A percentile compares a stretch with the other conserved stretches of the same genome.
These are phyloP conservation scores for Fusarium tupiense DNA, from an alignment of 2,329 filamentous ascomycete genomes.

Conservation along the genomic window DNA sequence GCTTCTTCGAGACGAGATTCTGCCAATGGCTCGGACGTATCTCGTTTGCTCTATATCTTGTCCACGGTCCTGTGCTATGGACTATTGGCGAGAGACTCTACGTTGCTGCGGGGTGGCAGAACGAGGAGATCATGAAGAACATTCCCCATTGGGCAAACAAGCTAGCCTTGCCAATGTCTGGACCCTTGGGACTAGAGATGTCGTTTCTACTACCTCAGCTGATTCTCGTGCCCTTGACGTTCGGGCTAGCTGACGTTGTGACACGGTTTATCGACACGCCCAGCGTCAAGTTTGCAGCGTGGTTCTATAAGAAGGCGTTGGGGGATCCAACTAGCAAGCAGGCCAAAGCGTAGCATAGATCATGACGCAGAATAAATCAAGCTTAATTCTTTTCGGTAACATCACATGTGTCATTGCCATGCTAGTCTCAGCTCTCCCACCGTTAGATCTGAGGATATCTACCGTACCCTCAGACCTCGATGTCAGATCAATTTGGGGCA, in stretches of 20 bases:
- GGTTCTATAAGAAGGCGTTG: slow-evolving; percentile 63
- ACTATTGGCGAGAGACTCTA: slow-evolving; percentile 71
- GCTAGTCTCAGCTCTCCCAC: background rate
- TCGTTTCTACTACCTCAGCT: slow-evolving; percentile 69
- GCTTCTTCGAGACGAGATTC: slow-evolving; percentile 67
- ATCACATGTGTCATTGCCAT: background rate
- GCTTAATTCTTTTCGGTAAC: slow-evolving; percentile 17
- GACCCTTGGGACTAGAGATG: slow-evolving; percentile 69
- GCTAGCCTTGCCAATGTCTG: slow-evolving; percentile 63
- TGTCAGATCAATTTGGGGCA: background rate
- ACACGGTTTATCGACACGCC: slow-evolving; percentile 68
- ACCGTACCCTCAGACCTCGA: background rate
- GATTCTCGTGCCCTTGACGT: slow-evolving; percentile 66
- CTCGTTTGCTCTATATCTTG: slow-evolving; percentile 70
- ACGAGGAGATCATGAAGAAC: slow-evolving; percentile 57
- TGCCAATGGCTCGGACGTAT: slow-evolving; percentile 71
- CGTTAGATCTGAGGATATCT: background rate
- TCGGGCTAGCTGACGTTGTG: slow-evolving; percentile 66
- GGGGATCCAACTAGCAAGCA: slow-evolving; percentile 27
- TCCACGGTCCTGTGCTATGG: slow-evolving; percentile 71
- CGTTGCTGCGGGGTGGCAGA: slow-evolving; percentile 65
- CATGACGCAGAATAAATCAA: slow-evolving; percentile 15
- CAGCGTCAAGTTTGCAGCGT: slow-evolving; percentile 64
- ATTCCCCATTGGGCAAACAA: slow-evolving; percentile 67
- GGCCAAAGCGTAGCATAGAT: slow-evolving; percentile 20